Percentiles rank a stretch among this genome's conserved stretches.
Conservation (phyloP, 192 early-diverging fungal genomes). For the Coemansia sp. region DNA sequence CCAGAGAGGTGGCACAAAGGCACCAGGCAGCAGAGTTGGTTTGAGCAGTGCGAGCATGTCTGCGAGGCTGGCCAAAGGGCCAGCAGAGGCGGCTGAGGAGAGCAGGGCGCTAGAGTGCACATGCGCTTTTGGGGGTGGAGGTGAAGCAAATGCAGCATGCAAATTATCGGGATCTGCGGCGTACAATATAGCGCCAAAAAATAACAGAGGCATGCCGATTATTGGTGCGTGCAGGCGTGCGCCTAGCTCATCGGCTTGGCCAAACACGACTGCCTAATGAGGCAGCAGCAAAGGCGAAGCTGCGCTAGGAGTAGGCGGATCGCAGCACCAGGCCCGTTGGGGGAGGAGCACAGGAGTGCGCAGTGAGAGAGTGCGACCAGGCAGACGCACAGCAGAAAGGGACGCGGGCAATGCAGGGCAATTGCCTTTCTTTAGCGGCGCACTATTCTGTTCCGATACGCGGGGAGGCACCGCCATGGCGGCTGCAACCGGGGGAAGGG, state of each 20-base stretch:
- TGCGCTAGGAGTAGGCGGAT: no score
- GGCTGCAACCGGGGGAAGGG: neutral
- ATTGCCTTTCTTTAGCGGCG: neutral
- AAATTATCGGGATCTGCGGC: constrained; percentile 47
- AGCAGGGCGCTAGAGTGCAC: no score
- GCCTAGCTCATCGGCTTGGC: neutral
- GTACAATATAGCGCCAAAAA: constrained; percentile 15
- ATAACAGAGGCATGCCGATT: neutral
- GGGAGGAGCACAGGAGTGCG: neutral
- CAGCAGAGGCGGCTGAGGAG: no score
- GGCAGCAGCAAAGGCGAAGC: no score
- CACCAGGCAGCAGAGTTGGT: no score
- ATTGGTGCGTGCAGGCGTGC: no score
- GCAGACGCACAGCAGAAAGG: neutral
- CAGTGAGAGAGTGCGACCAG: neutral
- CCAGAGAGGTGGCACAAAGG: no score
- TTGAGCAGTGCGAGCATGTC: no score
- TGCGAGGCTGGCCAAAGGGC: no score
- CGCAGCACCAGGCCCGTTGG: neutral
- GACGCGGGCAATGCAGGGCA: neutral
- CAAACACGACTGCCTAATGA: no score
- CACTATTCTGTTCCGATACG: no score
- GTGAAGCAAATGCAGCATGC: constrained; percentile 24
- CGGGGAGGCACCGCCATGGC: no score
- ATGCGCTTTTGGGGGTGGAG: constrained; percentile 2